Evolutionary conservation across 768 basidiomycete species (phyloP).

Genomic region (Pleurotus citrinopileatus): DNA sequence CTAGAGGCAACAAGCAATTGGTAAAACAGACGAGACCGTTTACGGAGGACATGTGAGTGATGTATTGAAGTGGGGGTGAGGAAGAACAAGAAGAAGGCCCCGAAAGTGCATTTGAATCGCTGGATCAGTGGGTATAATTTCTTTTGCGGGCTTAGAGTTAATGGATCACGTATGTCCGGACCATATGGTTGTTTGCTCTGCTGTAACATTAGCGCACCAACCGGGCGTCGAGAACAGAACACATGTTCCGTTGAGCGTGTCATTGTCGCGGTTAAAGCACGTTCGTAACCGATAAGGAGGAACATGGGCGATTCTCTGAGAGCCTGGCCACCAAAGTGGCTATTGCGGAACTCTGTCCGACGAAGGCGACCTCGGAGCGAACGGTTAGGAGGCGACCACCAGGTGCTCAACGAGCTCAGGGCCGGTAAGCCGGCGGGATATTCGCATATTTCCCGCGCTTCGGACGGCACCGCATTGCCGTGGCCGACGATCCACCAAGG

Average conservation of each 20-base stretch:
- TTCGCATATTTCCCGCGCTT: neutral
- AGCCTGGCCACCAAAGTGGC: no score
- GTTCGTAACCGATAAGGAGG: neutral
- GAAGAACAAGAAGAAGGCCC: neutral
- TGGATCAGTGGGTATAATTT: neutral
- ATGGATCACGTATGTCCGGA: conserved; percentile 3
- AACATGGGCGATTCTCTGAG: no score
- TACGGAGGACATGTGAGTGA: conserved; percentile 34
- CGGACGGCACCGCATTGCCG: neutral
- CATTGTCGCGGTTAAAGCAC: conserved; percentile 5
- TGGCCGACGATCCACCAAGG: no score
- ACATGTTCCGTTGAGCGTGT: conserved; percentile 3
- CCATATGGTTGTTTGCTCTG: conserved; percentile 6
- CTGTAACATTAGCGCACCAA: conserved; percentile 8
- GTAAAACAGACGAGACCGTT: conserved; percentile 85
- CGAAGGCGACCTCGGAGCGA: conserved; percentile 3
- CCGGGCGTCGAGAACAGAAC: conserved; percentile 2
- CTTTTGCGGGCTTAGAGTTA: conserved; percentile 4
- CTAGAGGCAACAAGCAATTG: conserved; percentile 76
- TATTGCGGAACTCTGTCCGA: neutral
- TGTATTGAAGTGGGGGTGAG: neutral
- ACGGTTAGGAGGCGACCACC: no score
- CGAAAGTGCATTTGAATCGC: neutral
- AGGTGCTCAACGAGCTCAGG: neutral
- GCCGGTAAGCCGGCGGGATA: neutral